Evolutionary conservation across 1,284 basidiomycete genomes (phyloP).

Genomic region (Phellopilus nigrolimitatus): DNA sequence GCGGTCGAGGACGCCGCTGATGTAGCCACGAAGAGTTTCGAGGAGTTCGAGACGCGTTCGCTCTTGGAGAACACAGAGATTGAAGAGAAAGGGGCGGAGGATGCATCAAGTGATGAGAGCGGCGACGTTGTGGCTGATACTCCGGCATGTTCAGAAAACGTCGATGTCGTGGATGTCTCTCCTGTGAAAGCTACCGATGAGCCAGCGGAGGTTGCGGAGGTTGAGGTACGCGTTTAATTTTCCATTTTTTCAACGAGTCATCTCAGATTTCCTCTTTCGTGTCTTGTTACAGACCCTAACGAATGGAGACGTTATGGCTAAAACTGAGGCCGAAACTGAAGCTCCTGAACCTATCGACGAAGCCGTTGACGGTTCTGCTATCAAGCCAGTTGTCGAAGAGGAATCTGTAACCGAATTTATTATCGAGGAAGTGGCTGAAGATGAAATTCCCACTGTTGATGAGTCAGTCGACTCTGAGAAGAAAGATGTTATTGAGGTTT

Average conservation of each 20-base stretch:
- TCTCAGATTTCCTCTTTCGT: background rate
- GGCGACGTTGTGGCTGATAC: too few relatives aligned
- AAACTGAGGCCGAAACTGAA: constrained; percentile 6
- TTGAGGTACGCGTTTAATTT: background rate
- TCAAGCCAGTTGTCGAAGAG: background rate
- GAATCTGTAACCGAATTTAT: background rate
- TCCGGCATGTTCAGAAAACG: too few relatives aligned
- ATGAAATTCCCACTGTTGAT: constrained; percentile 11
- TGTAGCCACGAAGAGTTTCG: background rate
- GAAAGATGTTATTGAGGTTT: constrained; percentile 2
- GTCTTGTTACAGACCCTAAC: background rate
- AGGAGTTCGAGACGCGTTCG: constrained; percentile 1
- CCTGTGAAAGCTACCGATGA: background rate
- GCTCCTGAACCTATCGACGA: background rate
- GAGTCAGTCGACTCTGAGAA: constrained; percentile 7
- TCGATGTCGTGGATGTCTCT: too few relatives aligned
- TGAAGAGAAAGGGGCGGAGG: constrained; percentile 1
- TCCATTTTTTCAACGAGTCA: background rate
- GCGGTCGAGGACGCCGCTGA: background rate
- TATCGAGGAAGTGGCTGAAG: background rate
- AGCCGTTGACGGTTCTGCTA: too few relatives aligned
- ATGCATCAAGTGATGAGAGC: background rate
- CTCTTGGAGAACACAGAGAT: background rate
- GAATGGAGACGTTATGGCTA: background rate
- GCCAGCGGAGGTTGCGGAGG: background rate